Percentiles rank a stretch among this genome's conserved stretches.
These are phyloP conservation scores for Backusella sp. DNA, from an alignment of 192 early-diverging fungal genomes.

Conservation along the genomic window DNA sequence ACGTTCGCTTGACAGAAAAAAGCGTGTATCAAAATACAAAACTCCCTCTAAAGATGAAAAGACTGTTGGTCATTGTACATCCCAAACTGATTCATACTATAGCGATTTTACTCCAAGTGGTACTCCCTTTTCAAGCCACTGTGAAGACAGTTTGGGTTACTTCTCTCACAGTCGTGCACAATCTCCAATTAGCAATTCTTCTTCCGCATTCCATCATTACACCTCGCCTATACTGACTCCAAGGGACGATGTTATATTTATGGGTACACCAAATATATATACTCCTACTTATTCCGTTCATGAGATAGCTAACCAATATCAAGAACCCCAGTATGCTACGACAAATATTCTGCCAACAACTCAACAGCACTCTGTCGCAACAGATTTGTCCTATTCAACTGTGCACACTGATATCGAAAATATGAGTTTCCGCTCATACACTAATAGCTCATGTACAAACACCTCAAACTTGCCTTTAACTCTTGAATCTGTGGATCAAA, in stretches of 20 bases:
- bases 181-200: neutral
- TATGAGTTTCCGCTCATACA: neutral
- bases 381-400: neutral
- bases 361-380: neutral
- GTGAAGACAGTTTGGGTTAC: neutral
- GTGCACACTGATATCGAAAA: neutral
- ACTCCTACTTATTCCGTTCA: neutral
- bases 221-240: neutral
- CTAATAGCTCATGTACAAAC: neutral
- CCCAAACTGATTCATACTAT: constrained; percentile 3
- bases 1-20: constrained; percentile 9
- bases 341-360: neutral
- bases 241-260: neutral
- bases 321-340: neutral
- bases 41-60: neutral
- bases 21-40: constrained; percentile 7
- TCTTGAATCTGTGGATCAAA: neutral
- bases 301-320: neutral
- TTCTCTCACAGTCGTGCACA: neutral
- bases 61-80: neutral
- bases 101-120: neutral
- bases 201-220: neutral
- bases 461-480: neutral
- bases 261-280: neutral
- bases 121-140: neutral